These are phyloP conservation scores for Pseudozyma tsukubaensis DNA, from an alignment of 1,284 basidiomycete species.

Conservation along the genomic window DNA sequence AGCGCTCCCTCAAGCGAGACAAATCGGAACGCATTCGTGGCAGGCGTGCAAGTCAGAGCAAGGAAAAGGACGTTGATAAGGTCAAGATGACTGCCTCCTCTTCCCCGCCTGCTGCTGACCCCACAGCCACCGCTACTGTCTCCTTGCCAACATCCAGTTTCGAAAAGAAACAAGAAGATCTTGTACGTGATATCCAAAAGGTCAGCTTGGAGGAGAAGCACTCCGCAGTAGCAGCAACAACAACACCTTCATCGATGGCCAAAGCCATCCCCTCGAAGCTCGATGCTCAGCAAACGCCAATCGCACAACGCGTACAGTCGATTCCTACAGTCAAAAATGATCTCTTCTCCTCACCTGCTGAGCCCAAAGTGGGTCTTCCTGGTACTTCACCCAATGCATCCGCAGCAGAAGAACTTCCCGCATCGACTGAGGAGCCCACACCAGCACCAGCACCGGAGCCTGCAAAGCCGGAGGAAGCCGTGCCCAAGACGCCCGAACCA, in stretches of 20 bases:
- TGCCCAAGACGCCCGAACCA: constrained; percentile 12
- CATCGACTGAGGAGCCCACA: background rate
- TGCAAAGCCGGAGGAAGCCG: background rate
- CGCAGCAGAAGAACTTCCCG: background rate
- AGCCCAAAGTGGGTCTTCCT: constrained; percentile 28
- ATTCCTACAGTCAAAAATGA: constrained; percentile 36
- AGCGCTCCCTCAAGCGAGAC: constrained; percentile 40
- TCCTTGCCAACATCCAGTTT: constrained; percentile 12
- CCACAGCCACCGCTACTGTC: constrained; percentile 10
- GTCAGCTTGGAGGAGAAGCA: constrained; percentile 9
- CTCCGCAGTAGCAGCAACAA: too few species aligned
- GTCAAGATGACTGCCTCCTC: constrained; percentile 23
- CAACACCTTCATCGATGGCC: background rate
- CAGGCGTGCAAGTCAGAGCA: constrained; percentile 35
- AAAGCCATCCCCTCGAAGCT: background rate
- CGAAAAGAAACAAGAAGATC: constrained; percentile 12
- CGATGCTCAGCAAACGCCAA: constrained; percentile 20
- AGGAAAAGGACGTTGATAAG: constrained; percentile 41
- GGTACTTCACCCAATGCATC: background rate
- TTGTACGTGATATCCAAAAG: constrained; percentile 7
- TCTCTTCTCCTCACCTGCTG: constrained; percentile 39
- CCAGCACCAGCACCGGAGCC: background rate
- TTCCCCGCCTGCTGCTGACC: background rate
- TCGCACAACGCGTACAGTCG: constrained; percentile 29
- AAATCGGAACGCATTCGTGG: constrained; percentile 48